Conservation (phyloP, 1,139 yeast genomes). For the Lodderomyces oxycetoniae region DNA sequence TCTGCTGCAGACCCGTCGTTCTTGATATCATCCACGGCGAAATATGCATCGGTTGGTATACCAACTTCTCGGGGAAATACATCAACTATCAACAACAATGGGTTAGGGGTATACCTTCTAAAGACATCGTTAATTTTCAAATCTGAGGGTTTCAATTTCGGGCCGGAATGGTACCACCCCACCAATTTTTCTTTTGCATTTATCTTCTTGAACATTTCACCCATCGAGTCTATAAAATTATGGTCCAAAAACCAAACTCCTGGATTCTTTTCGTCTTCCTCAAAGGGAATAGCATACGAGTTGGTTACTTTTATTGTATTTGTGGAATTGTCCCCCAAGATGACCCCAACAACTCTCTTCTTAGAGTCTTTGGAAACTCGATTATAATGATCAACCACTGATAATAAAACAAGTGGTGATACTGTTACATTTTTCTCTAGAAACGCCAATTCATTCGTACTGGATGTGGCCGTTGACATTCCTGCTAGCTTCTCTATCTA, state of each 20-base stretch:
- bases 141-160: conserved; percentile 83
- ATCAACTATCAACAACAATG: conserved; percentile 85
- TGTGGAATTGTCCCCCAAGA: conserved; percentile 72
- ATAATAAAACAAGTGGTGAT: conserved; percentile 89
- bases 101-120: conserved; percentile 78
- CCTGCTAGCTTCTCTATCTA: too few relatives aligned
- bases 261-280: conserved; percentile 89
- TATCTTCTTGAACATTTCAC: conserved; percentile 95
- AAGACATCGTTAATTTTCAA: conserved; percentile 84
- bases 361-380: conserved; percentile 65
- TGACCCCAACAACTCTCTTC: conserved; percentile 90
- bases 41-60: conserved; percentile 93
- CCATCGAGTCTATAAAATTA: conserved; percentile 93
- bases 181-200: conserved; percentile 93
- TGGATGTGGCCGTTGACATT: conserved; percentile 8
- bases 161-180: conserved; percentile 99
- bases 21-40: conserved; percentile 91
- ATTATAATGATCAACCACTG: conserved; percentile 94
- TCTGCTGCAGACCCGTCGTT: conserved; percentile 96
- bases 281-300: conserved; percentile 88
- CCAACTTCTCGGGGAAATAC: conserved; percentile 80
- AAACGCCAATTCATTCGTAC: conserved; percentile 30
- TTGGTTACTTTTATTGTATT: conserved; percentile 64
- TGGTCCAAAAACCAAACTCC: conserved; percentile 98
- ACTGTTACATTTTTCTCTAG: conserved; percentile 71